A percentile compares a stretch with the other conserved stretches of the same genome.
phyloP scores from a whole-genome alignment of 1,139 yeast genomes.

The Suhomyces bokatorum region DNA sequence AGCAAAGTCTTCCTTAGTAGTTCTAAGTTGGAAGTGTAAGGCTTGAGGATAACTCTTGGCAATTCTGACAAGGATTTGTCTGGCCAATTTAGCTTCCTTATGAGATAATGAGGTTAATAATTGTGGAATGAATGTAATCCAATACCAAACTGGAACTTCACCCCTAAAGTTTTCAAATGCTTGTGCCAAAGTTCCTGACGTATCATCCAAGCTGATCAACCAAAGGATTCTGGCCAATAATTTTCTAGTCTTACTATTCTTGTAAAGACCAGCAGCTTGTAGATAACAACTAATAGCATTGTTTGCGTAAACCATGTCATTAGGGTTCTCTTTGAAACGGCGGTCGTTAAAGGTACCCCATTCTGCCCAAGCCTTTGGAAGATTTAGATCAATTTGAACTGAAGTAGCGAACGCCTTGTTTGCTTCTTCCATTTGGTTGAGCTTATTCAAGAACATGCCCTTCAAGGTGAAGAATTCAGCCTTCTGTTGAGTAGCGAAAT shows the following conservation, averaged over 20 bases:
- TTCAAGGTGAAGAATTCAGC: constrained; percentile 96
- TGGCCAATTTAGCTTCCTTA: constrained; percentile 84
- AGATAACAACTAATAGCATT: constrained; percentile 94
- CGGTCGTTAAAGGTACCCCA: constrained; percentile 97
- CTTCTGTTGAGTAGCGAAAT: constrained; percentile 95
- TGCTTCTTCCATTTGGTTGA: constrained; percentile 90
- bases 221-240: constrained; percentile 87
- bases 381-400: constrained; percentile 87
- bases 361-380: constrained; percentile 99
- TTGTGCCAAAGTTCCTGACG: constrained; percentile 74
- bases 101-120: constrained; percentile 85
- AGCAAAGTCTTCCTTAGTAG: constrained; percentile 91
- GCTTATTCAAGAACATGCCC: constrained; percentile 95
- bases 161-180: constrained; percentile 94
- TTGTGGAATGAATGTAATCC: constrained; percentile 97
- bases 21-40: constrained; percentile 89
- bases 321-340: constrained; percentile 81
- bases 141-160: constrained; percentile 98
- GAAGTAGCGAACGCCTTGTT: constrained; percentile 98
- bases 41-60: constrained; percentile 98
- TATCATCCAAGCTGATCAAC: constrained; percentile 90
- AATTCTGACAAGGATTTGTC: constrained; percentile 83
- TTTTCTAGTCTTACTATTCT: constrained; percentile 87
- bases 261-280: constrained; percentile 96
- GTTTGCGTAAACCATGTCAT: constrained; percentile 81